phyloP scores from a whole-genome alignment of 208 protist species.

The Hexamita inflata region DNA sequence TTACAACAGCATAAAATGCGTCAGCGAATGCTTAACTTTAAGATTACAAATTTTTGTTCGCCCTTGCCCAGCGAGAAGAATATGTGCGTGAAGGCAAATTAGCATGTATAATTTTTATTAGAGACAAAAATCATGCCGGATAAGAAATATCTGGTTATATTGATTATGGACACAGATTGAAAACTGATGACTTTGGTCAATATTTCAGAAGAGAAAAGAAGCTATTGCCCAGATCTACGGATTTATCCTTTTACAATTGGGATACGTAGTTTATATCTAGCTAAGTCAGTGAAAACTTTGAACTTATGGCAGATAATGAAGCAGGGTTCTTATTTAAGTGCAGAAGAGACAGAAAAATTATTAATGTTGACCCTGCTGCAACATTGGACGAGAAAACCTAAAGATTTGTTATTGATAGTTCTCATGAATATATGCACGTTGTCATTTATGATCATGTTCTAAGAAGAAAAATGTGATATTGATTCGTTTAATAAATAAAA shows the following conservation, averaged over 20 bases:
- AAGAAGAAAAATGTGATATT: slow-evolving; percentile 45
- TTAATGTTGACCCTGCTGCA: slow-evolving; percentile 78
- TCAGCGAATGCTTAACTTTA: slow-evolving; percentile 63
- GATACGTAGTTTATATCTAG: slow-evolving; percentile 60
- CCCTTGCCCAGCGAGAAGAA: slow-evolving; percentile 78
- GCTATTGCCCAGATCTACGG: slow-evolving; percentile 72
- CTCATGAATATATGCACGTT: slow-evolving; percentile 76
- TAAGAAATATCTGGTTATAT: slow-evolving; percentile 93
- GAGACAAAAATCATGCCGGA: slow-evolving; percentile 67
- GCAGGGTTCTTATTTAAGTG: slow-evolving; percentile 85
- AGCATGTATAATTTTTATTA: slow-evolving; percentile 78
- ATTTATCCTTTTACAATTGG: slow-evolving; percentile 92
- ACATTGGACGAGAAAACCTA: slow-evolving; percentile 72
- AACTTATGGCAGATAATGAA: slow-evolving; percentile 81
- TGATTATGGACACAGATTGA: slow-evolving; percentile 78
- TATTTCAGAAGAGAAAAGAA: slow-evolving; percentile 65
- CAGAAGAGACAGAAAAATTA: slow-evolving; percentile 85
- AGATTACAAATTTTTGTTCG: slow-evolving; percentile 67
- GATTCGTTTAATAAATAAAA: too few relatives aligned
- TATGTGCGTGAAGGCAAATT: slow-evolving; percentile 77
- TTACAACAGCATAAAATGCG: slow-evolving; percentile 48
- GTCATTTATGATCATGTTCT: slow-evolving; percentile 57
- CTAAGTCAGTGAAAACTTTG: slow-evolving; percentile 63
- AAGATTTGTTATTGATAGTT: slow-evolving; percentile 66
- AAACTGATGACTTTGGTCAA: slow-evolving; percentile 69